phyloP scores from a whole-genome alignment of 441 rosid species.

The Adansonia madagascariensis region DNA sequence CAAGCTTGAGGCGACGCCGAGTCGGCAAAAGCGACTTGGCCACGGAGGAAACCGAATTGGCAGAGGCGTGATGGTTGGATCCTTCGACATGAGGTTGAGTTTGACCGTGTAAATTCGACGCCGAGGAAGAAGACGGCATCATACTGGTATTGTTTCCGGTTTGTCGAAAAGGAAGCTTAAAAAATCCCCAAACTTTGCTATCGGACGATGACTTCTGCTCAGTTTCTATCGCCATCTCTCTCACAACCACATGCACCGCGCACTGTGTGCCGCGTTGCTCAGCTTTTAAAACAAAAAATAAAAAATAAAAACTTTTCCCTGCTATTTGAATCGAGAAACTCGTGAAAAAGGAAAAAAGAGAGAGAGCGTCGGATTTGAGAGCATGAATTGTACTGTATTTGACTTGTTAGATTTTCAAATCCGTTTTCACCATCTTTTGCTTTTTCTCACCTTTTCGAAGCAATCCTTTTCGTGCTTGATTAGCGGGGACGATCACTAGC shows the following conservation, averaged over 20 bases:
- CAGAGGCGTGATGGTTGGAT: conserved; percentile 52
- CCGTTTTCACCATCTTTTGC: conserved; percentile 16
- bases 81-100: conserved; percentile 54
- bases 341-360: conserved; percentile 56
- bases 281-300: background rate
- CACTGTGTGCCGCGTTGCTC: background rate
- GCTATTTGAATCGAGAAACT: conserved; percentile 10
- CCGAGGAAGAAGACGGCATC: conserved; percentile 44
- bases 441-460: conserved; percentile 6
- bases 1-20: conserved; percentile 84
- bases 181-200: conserved; percentile 74
- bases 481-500: conserved; percentile 14
- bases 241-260: conserved; percentile 25
- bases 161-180: conserved; percentile 72
- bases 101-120: conserved; percentile 45
- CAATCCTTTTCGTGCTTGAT: background rate
- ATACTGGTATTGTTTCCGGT: conserved; percentile 40
- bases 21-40: conserved; percentile 80
- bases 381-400: conserved; percentile 28
- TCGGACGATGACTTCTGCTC: conserved; percentile 61
- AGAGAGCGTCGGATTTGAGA: conserved; percentile 25
- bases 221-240: conserved; percentile 57
- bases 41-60: conserved; percentile 70
- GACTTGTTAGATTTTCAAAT: conserved; percentile 26
- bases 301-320: background rate